phyloP scores from a whole-genome alignment of 2,329 filamentous ascomycete species.

The Dactylellina cionopaga region DNA sequence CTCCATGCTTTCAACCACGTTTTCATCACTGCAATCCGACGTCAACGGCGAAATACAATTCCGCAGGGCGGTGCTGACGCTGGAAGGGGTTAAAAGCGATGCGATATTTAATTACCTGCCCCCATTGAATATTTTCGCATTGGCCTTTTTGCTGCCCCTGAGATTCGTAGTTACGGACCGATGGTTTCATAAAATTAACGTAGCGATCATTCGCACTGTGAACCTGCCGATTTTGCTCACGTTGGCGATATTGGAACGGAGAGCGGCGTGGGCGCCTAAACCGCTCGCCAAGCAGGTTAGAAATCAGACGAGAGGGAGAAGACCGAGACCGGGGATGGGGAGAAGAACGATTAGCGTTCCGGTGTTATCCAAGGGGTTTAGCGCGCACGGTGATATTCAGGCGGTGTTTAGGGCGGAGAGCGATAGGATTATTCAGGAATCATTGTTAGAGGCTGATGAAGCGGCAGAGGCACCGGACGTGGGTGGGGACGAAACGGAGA shows the following conservation, averaged over 20 bases:
- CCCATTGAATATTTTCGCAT: conserved; percentile 82
- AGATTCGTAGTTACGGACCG: conserved; percentile 81
- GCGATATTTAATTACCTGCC: conserved; percentile 84
- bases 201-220: conserved; percentile 76
- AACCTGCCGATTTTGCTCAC: conserved; percentile 79
- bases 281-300: conserved; percentile 1
- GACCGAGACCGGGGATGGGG: neutral
- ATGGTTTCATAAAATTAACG: conserved; percentile 92
- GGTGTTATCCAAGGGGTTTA: conserved; percentile 27
- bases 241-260: conserved; percentile 76
- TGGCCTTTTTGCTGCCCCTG: conserved; percentile 77
- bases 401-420: conserved; percentile 47
- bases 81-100: conserved; percentile 86
- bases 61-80: conserved; percentile 79
- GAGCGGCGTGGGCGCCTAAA: conserved; percentile 69
- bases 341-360: conserved; percentile 48
- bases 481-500: conserved; percentile 6
- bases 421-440: conserved; percentile 40
- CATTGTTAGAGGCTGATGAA: conserved; percentile 21
- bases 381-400: conserved; percentile 40
- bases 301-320: neutral
- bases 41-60: conserved; percentile 86
- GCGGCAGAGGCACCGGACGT: conserved; percentile 13
- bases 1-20: conserved; percentile 86
- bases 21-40: conserved; percentile 79